Evolutionary conservation across 2,329 filamentous ascomycete genomes (phyloP).

Genomic region (Talaromyces atroroseus): DNA sequence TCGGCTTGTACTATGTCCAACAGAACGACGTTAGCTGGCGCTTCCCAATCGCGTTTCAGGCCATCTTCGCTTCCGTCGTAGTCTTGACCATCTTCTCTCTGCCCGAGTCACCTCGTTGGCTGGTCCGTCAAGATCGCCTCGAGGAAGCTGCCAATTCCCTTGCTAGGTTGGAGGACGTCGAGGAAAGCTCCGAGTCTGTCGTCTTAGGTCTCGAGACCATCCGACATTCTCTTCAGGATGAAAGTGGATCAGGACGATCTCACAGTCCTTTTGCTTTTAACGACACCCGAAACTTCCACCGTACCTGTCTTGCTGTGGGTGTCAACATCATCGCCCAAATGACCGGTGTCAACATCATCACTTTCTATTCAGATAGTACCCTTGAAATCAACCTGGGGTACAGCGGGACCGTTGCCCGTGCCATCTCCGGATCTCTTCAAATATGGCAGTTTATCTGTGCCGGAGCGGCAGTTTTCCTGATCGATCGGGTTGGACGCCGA

Average conservation of each 20-base stretch:
- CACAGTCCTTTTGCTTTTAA: conserved; percentile 19
- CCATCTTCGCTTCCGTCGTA: conserved; percentile 36
- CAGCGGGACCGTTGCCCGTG: conserved; percentile 17
- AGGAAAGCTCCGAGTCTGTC: conserved; percentile 8
- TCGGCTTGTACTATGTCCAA: conserved; percentile 11
- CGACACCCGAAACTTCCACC: conserved; percentile 21
- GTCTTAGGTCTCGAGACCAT: conserved; percentile 7
- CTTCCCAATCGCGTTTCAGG: conserved; percentile 43
- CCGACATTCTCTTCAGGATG: conserved; percentile 5
- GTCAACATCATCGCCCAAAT: conserved; percentile 27
- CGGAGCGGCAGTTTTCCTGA: conserved; percentile 58
- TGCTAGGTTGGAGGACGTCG: conserved; percentile 1
- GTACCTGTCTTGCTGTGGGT: conserved; percentile 20
- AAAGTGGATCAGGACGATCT: conserved; percentile 14
- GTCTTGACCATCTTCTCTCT: conserved; percentile 27
- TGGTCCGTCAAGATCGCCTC: conserved; percentile 6
- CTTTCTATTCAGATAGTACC: conserved; percentile 28
- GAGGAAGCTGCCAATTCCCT: conserved; percentile 15
- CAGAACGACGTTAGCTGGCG: conserved; percentile 25
- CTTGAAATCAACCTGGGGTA: conserved; percentile 22
- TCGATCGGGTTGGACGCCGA: conserved; percentile 72
- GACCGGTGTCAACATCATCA: conserved; percentile 27
- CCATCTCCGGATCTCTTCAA: conserved; percentile 24
- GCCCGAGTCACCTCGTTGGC: conserved; percentile 13
- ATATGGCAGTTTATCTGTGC: conserved; percentile 16